Percentiles rank a stretch among this genome's conserved stretches.
Conservation (phyloP, 2,329 filamentous ascomycete species). For the Didymella segeticola region DNA sequence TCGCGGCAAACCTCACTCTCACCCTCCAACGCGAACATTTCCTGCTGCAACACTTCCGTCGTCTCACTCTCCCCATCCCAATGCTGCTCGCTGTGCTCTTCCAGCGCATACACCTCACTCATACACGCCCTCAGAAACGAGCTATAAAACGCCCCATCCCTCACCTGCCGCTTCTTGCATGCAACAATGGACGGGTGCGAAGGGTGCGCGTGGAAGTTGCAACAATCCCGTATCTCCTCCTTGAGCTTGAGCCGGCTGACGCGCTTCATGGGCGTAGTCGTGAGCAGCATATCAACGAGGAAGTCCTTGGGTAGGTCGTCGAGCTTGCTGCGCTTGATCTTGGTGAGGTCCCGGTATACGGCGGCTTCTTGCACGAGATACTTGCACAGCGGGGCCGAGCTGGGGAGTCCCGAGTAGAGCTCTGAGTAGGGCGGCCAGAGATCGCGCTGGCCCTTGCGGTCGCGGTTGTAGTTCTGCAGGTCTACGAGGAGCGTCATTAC, state of each 20-base stretch:
- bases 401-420: slow-evolving; percentile 11
- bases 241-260: slow-evolving; percentile 11
- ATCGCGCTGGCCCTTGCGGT: slow-evolving; percentile 8
- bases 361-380: slow-evolving; percentile 18
- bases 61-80: slow-evolving; percentile 21
- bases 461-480: slow-evolving; percentile 18
- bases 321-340: slow-evolving; percentile 10
- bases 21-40: slow-evolving; percentile 18
- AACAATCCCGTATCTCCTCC: slow-evolving; percentile 15
- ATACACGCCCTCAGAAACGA: slow-evolving; percentile 17
- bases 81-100: slow-evolving; percentile 12
- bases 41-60: slow-evolving; percentile 15
- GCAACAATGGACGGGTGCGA: not conserved
- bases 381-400: slow-evolving; percentile 7
- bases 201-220: slow-evolving; percentile 19
- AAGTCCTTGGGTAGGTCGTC: slow-evolving; percentile 18
- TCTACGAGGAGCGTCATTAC: slow-evolving; percentile 17
- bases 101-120: slow-evolving; percentile 20
- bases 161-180: slow-evolving; percentile 12
- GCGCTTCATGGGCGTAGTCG: slow-evolving; percentile 14
- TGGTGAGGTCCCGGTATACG: slow-evolving; percentile 15
- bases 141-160: slow-evolving; percentile 16
- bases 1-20: slow-evolving; percentile 14
- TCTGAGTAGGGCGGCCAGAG: slow-evolving; percentile 10
- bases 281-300: slow-evolving; percentile 19